Evolutionary conservation across 1,139 yeast species (phyloP), one percentile per base, ranked within the genome.

Genomic region (Sugiyamaella castrensis): DNA sequence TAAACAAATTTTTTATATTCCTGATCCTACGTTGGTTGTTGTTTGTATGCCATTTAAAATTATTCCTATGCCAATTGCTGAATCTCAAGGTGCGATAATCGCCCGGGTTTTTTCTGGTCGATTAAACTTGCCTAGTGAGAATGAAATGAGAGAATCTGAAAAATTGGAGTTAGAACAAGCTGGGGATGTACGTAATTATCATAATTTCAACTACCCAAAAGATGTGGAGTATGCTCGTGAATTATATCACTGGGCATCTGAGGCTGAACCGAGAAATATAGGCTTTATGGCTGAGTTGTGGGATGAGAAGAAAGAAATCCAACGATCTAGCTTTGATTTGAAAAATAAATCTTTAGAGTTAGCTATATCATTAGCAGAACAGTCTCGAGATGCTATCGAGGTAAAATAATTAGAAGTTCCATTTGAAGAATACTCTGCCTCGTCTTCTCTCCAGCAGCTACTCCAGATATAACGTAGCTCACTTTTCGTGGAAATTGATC

Each of bases 31-130:
- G 2, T 60, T 83, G 51, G 81, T 79, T 1, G 69, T 81, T 39
- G 69, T 79, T 27, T 77, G 81, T 2, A 66, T 78, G 48, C 77
- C 81, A 10, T 70, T 77, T 52, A 71, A 72, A 53, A 76, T 80
- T 12, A 71, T 82, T 12, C 86, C 87, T 1, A 77, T 82, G 55
- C 77, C 84, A 42, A 61, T 76, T 2, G 73, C 83, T 1, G 87
- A 83, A 59, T 65, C 78, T 10, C 87, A 82, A 58, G 83, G 79
- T 1, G 72, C 79, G 4, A 72, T 78, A 58, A 66, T 81, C 33
- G 77, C 81, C 10, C 73, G 84, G 55, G 74, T 81, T 4, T 81
- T 80, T 71, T 65, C 74, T 3, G 77, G 78, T 1, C 67, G 75
- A 34, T 60, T 80, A 10, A 40, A 56, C 8, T 62, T 81, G 4